phyloP scores from a whole-genome alignment of 441 rosid species.

The Codiaeum variegatum region DNA sequence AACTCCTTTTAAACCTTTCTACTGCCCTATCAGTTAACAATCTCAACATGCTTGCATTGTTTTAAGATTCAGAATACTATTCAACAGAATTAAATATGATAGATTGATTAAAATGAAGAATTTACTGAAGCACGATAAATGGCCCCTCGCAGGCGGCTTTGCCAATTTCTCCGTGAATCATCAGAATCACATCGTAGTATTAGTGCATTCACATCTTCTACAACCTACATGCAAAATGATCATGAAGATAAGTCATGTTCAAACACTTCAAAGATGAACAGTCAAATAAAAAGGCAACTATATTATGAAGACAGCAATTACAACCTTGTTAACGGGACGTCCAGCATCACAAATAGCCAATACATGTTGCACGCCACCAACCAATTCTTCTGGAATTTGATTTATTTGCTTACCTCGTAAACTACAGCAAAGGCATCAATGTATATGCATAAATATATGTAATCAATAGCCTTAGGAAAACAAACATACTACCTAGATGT shows the following conservation, averaged over 20 bases:
- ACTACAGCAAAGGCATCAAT: conserved; percentile 38
- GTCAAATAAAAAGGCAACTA: neutral
- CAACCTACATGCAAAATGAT: conserved; percentile 44
- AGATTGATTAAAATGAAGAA: conserved; percentile 19
- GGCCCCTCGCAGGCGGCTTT: conserved; percentile 85
- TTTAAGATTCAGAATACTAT: neutral
- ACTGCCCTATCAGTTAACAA: neutral
- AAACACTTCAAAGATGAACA: conserved; percentile 3
- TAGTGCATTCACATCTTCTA: conserved; percentile 83
- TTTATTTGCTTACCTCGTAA: conserved; percentile 79
- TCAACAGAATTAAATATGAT: neutral
- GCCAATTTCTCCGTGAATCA: conserved; percentile 77
- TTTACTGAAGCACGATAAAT: conserved; percentile 87
- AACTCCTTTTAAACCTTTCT: conserved; percentile 6
- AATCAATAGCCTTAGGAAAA: conserved; percentile 4
- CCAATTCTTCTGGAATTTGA: conserved; percentile 67
- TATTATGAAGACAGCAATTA: conserved; percentile 13
- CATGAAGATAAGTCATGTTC: conserved; percentile 9
- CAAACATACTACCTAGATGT: neutral
- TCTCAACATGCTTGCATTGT: neutral
- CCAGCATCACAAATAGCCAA: conserved; percentile 72
- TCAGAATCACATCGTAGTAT: conserved; percentile 70
- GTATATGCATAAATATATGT: conserved; percentile 13
- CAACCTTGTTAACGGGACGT: conserved; percentile 57
- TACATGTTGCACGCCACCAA: conserved; percentile 71